Evolutionary conservation across 2,329 filamentous ascomycete genomes (phyloP), one percentile per base, ranked within the genome.

Genomic region (Madurella fahalii): DNA sequence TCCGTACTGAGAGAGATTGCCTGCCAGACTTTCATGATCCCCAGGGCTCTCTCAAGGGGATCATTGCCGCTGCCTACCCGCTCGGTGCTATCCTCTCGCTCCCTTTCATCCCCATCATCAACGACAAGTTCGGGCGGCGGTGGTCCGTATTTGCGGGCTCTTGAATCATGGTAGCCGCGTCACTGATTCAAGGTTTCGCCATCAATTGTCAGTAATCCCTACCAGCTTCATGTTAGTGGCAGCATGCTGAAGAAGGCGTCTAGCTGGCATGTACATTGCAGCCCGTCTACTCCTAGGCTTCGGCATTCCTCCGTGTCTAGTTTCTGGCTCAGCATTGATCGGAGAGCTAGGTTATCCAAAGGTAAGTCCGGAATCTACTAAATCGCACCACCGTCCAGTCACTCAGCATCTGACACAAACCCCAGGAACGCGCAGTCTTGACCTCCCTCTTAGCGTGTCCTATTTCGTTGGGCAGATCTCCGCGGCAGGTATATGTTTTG

Each of bases 41-140:
- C 0, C 55, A 67, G 32, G 75, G 72, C 11, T 69, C 72, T 2
- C 63, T 75, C 43, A 71, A 76, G 46, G 81, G 81, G 0, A 76
- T 85, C 49, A 74, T 84, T 32, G 75, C 76, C 1, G 79, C 81
- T 2, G 78, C 79, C n/a, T 85, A 84, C 66, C 80, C 77, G 9
- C 71, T 85, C 2, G 82, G 82, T 2, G 79, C 81, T 13, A 77
- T 85, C 53, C 67, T 79, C 11, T 77, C 78, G 15, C 73, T 85
- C 1, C 82, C 82, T 0, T 75, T 85, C 48, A 77, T 83, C 16
- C 76, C 80, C 0, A 68, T 77, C 9, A 62, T 84, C 11, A 80
- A 80, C 43, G 77, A 84, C 52, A 72, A 67, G 32, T 72, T 78
- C 41, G 82, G 82, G 5, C 70, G 82, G 54, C 73, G 80, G 50